Evolutionary conservation across 208 protist species (phyloP).

Genomic region (Crithidia mellificae): DNA sequence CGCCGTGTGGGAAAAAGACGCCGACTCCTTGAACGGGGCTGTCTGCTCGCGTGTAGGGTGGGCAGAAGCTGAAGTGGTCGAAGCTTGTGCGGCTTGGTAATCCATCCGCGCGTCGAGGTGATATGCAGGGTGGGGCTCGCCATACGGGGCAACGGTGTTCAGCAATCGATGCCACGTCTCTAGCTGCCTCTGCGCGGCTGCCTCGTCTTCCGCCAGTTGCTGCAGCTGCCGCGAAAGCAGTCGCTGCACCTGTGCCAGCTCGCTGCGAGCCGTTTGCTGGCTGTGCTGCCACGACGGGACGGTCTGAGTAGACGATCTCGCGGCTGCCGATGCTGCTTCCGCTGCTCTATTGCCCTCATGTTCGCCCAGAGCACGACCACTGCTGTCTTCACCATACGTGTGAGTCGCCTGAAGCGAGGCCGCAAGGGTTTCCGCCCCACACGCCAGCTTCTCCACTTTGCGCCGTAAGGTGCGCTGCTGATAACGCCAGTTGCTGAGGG

Average conservation of each 20-base stretch:
- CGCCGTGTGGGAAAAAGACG: background rate
- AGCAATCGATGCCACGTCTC: slow-evolving; percentile 32
- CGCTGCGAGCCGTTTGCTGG: slow-evolving; percentile 19
- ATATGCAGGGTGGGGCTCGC: no score
- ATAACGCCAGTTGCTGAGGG: slow-evolving; percentile 62
- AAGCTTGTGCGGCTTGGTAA: no score
- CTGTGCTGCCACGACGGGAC: slow-evolving; percentile 20
- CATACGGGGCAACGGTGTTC: no score
- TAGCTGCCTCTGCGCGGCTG: slow-evolving; percentile 12
- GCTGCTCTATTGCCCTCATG: no score
- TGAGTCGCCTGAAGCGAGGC: slow-evolving; percentile 12
- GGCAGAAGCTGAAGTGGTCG: no score
- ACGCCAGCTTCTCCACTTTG: slow-evolving; percentile 21
- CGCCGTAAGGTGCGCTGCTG: slow-evolving; percentile 30
- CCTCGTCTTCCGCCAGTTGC: slow-evolving; percentile 23
- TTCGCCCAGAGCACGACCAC: no score
- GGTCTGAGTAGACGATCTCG: background rate
- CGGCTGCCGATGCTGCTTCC: background rate
- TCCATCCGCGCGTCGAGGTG: no score
- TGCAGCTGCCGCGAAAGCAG: slow-evolving; percentile 12
- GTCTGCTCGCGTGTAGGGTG: background rate
- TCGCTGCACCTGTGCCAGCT: slow-evolving; percentile 14
- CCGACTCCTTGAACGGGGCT: background rate
- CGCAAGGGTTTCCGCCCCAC: slow-evolving; percentile 21
- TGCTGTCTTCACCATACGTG: no score